Base-by-base conservation (phyloP, 2,329 filamentous ascomycete species). In the Botrytis porri region DNA sequence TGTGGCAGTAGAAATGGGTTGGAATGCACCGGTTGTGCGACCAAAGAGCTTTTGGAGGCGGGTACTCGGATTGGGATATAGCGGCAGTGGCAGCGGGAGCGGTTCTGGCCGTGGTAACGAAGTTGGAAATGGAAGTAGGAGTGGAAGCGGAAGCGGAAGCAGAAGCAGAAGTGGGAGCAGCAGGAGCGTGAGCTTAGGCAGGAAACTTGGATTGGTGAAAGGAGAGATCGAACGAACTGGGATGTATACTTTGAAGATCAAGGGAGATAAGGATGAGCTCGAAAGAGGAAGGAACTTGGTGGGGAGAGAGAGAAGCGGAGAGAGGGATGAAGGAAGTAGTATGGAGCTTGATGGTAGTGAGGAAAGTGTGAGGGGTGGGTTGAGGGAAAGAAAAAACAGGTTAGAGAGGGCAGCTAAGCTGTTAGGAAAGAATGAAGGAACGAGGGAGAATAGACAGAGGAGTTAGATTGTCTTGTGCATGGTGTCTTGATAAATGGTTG, bases 191-290 rank as follows among this genome's bases (percentile, higher is more conserved):
- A 37, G 37, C 32, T 37, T 67, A 35, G 35, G 35, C 20, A 41
- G 41, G 32, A 60, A 43, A 37, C 5, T 69, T 29, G 65, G 65
- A 20, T 41, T 57, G 65, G 65, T 69, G 32, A 72, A 60, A 51
- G 63, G 41, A 45, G 70, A 69, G 54, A 29, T 61, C 10, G 70
- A 69, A 32, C 67, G 54, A 14, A 72, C 70, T 43, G 64, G 70
- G 6, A 72, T 72, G 70, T 72, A 72, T 69, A 69, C 39, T n/a
- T 39, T 69, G 25, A 69, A 43, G 59, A 54, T 43, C n/a, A 71
- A 20, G 45, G 51, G 51, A 32, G 59, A 61, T 45, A 60, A 51
- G 63, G 41, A 69, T 60, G 63, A 69, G 41, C 2, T 29, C 37
- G 12, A 51, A 6, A 45, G 29, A 32, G 54, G 39, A 45, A 25